Evolutionary conservation across 2,329 filamentous ascomycete species (phyloP).

Genomic region (Alternaria novae-zelandiae): DNA sequence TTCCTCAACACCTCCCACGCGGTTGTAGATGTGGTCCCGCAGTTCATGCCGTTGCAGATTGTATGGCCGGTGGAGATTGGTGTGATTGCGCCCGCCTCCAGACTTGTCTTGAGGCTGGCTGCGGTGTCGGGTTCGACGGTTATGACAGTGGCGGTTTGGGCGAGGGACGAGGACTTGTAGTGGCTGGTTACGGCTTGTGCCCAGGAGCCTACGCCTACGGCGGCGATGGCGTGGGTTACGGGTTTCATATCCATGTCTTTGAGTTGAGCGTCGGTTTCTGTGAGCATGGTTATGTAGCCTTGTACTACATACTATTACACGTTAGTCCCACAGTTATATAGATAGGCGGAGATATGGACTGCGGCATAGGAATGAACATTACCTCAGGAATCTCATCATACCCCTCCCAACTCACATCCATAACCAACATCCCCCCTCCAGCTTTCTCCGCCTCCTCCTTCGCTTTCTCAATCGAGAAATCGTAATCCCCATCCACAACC

Average conservation of each 20-base stretch:
- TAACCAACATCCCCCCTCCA: conserved; percentile 62
- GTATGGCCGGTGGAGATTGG: conserved; percentile 64
- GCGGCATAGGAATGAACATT: conserved; percentile 6
- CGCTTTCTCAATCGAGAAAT: conserved; percentile 64
- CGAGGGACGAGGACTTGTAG: conserved; percentile 59
- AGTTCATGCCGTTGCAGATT: conserved; percentile 78
- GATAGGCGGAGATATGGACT: neutral
- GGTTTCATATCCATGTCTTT: conserved; percentile 42
- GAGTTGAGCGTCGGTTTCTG: conserved; percentile 70
- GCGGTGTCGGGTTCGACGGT: conserved; percentile 74
- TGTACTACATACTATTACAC: conserved; percentile 72
- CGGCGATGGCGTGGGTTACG: conserved; percentile 63
- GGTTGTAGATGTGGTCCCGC: conserved; percentile 69
- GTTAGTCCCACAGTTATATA: conserved; percentile 5
- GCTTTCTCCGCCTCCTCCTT: conserved; percentile 51
- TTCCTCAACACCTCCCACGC: conserved; percentile 67
- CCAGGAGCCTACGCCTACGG: conserved; percentile 76
- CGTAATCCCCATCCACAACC: conserved; percentile 66
- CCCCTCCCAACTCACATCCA: conserved; percentile 71
- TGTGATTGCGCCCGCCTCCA: conserved; percentile 57
- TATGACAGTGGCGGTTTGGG: conserved; percentile 56
- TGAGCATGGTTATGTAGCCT: conserved; percentile 76
- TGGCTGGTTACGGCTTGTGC: conserved; percentile 72
- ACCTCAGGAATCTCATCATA: conserved; percentile 70
- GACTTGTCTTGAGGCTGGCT: conserved; percentile 61